Evolutionary conservation across 495 filamentous ascomycete species (phyloP).

Genomic region (Amphirosellinia nigrospora): DNA sequence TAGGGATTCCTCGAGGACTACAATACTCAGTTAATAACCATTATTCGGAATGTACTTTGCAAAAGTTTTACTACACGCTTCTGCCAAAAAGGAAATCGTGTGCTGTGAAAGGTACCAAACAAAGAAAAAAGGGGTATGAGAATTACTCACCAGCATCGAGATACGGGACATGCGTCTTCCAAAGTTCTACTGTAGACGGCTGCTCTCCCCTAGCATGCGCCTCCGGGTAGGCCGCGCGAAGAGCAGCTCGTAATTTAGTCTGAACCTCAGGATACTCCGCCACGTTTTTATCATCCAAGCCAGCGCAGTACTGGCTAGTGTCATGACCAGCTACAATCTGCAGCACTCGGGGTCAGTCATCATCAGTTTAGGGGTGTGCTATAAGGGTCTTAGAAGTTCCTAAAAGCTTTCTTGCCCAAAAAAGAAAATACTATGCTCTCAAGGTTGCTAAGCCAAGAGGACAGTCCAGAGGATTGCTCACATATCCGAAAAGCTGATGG

Average conservation of each 20-base stretch:
- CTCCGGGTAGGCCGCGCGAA: slow-evolving; percentile 29
- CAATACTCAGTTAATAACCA: too few species aligned
- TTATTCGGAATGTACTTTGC: too few species aligned
- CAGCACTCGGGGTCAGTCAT: too few species aligned
- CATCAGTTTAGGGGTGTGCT: slow-evolving; percentile 17
- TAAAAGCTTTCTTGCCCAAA: too few species aligned
- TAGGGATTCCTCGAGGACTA: slow-evolving; percentile 42
- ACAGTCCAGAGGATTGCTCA: background rate
- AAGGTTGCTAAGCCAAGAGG: background rate
- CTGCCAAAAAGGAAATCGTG: too few species aligned
- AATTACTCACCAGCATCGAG: slow-evolving; percentile 39
- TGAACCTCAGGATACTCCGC: slow-evolving; percentile 35
- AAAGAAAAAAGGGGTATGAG: too few species aligned
- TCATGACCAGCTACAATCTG: too few species aligned
- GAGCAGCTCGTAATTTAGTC: slow-evolving; percentile 31
- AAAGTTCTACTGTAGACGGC: slow-evolving; percentile 37
- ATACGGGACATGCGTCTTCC: slow-evolving; percentile 36
- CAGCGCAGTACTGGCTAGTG: too few species aligned
- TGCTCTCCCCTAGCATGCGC: slow-evolving; percentile 28
- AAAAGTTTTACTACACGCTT: too few species aligned
- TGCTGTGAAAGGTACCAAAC: too few species aligned
- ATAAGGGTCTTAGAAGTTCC: background rate
- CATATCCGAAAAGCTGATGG: slow-evolving; percentile 38
- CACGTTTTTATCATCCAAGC: slow-evolving; percentile 37
- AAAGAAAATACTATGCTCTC: background rate